Evolutionary conservation across 176 grass and related monocot species (phyloP).

Genomic region (Chrysopogon serrulatus): DNA sequence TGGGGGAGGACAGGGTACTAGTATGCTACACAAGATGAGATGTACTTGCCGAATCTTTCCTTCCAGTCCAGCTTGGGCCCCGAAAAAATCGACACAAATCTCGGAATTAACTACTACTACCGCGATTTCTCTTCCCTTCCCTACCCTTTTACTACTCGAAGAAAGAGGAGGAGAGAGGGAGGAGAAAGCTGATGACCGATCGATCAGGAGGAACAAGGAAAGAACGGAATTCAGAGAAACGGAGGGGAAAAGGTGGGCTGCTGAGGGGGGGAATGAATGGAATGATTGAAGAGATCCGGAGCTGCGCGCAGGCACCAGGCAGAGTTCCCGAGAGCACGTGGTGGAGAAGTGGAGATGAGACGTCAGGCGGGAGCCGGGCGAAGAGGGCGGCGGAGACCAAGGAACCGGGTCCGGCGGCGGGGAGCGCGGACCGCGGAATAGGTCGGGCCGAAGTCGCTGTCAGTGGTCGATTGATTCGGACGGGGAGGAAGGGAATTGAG

Average conservation of each 20-base stretch:
- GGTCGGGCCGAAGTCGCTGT: background rate
- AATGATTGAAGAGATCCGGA: slow-evolving; percentile 27
- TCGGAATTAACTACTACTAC: background rate
- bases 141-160: background rate
- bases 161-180: background rate
- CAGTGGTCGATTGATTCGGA: background rate
- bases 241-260: too few relatives aligned
- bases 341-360: background rate
- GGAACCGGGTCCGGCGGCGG: background rate
- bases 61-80: slow-evolving; percentile 25
- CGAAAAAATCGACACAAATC: background rate
- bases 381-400: background rate
- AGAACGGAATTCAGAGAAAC: background rate
- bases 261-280: background rate
- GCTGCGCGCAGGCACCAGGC: too few relatives aligned
- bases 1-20: slow-evolving; percentile 19
- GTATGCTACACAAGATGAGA: slow-evolving; percentile 22
- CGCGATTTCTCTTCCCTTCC: background rate
- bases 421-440: background rate
- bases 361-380: background rate
- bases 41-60: slow-evolving; percentile 52
- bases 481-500: background rate
- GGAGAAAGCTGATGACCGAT: background rate
- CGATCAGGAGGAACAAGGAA: background rate
- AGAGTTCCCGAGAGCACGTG: slow-evolving; percentile 1